A percentile compares a stretch with the other conserved stretches of the same genome.
Conservation (phyloP, 2,329 filamentous ascomycete species). For the Talaromyces sp. region DNA sequence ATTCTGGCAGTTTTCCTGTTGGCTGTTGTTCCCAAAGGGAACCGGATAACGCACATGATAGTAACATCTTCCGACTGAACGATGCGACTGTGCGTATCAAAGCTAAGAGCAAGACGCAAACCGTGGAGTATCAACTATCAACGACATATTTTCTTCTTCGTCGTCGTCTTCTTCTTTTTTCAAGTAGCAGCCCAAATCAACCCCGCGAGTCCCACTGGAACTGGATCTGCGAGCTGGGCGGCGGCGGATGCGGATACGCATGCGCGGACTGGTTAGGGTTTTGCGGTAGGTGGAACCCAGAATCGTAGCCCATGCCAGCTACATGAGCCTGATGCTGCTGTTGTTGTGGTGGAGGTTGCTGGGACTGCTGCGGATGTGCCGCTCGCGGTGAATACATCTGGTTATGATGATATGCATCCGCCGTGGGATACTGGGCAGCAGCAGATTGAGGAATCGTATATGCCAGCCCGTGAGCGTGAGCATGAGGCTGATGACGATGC, state of each 20-base stretch:
- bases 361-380: not conserved
- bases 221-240: constrained; percentile 5
- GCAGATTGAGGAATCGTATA: constrained; percentile 4
- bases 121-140: not conserved
- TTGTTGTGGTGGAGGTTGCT: constrained; percentile 1
- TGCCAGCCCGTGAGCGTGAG: not conserved
- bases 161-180: too few relatives aligned
- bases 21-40: too few relatives aligned
- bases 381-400: constrained; percentile 3
- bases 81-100: not conserved
- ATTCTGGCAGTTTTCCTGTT: not conserved
- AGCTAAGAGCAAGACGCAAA: not conserved
- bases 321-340: constrained; percentile 7
- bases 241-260: constrained; percentile 3
- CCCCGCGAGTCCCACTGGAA: constrained; percentile 11
- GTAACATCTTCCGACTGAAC: not conserved
- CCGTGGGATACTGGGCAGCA: constrained; percentile 1
- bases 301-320: constrained; percentile 6
- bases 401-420: constrained; percentile 1
- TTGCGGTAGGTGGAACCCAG: not conserved
- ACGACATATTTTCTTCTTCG: not conserved
- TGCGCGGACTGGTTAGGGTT: constrained; percentile 1
- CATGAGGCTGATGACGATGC: not conserved
- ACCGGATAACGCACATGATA: too few relatives aligned
- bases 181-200: not conserved